phyloP scores from a whole-genome alignment of 495 filamentous ascomycete genomes.

The Annulohypoxylon maeteangense region DNA sequence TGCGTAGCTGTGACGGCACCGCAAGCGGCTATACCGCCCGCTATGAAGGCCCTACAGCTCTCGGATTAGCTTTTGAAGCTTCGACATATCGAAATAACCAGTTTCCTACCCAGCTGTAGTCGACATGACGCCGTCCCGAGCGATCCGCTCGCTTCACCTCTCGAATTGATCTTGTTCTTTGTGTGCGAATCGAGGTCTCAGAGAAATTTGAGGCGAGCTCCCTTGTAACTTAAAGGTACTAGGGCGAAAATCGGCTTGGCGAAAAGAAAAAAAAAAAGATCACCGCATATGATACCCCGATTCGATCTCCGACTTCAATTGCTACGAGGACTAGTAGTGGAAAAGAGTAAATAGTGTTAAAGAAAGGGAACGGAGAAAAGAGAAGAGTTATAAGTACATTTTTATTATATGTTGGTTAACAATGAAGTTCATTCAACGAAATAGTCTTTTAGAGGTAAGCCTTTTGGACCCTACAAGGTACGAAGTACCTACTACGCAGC shows the following conservation, averaged over 20 bases:
- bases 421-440: conserved; percentile 22
- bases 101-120: conserved; percentile 58
- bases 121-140: conserved; percentile 51
- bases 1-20: conserved; percentile 98
- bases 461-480: neutral
- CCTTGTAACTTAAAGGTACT: neutral
- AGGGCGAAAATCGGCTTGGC: neutral
- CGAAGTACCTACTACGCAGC: neutral
- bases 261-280: neutral
- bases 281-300: neutral
- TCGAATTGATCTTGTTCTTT: neutral
- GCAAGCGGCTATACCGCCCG: conserved; percentile 95
- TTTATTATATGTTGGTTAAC: conserved; percentile 3
- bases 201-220: neutral
- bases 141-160: conserved; percentile 29
- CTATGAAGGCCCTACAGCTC: conserved; percentile 75
- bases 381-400: neutral
- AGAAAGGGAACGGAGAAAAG: neutral
- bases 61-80: conserved; percentile 26
- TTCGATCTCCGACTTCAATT: neutral
- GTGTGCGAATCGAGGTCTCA: neutral
- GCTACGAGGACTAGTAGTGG: neutral
- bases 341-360: neutral
- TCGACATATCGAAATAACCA: neutral
- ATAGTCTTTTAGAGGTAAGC: conserved; percentile 5